These are phyloP conservation scores for Suhomyces sp. DNA, from an alignment of 805 yeast genomes.

Conservation along the genomic window DNA sequence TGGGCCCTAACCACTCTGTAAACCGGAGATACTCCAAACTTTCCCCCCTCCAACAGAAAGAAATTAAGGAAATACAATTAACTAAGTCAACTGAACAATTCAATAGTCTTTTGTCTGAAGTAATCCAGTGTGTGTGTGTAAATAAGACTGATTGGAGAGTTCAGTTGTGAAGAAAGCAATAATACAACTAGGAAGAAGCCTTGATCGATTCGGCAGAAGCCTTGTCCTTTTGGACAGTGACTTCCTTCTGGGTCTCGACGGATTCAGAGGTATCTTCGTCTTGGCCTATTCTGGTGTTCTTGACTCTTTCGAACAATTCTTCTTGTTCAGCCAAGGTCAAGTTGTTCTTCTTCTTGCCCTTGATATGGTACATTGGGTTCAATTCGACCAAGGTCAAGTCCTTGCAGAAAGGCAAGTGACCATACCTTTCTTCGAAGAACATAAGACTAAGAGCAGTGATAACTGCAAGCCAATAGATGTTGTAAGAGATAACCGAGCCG, in stretches of 20 bases:
- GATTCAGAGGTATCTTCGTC: constrained; percentile 13
- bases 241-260: constrained; percentile 2
- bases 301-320: constrained; percentile 43
- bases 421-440: constrained; percentile 23
- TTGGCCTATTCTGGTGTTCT: constrained; percentile 14
- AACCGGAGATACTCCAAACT: constrained; percentile 3
- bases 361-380: constrained; percentile 73
- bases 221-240: neutral
- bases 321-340: constrained; percentile 51
- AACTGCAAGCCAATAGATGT: constrained; percentile 22
- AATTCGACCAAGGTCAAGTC: constrained; percentile 36
- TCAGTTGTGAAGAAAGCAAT: neutral
- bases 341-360: constrained; percentile 62
- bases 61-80: neutral
- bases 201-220: neutral
- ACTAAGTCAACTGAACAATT: neutral
- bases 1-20: constrained; percentile 1
- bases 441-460: constrained; percentile 15
- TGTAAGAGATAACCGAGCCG: constrained; percentile 25
- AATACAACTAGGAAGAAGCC: neutral
- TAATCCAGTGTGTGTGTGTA: constrained; percentile 1
- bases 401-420: constrained; percentile 23
- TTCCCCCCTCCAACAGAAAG: constrained; percentile 6
- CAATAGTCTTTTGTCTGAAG: neutral
- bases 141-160: neutral